These are phyloP conservation scores for Closterium sp. DNA, from an alignment of 139 green algal genomes.

Conservation along the genomic window DNA sequence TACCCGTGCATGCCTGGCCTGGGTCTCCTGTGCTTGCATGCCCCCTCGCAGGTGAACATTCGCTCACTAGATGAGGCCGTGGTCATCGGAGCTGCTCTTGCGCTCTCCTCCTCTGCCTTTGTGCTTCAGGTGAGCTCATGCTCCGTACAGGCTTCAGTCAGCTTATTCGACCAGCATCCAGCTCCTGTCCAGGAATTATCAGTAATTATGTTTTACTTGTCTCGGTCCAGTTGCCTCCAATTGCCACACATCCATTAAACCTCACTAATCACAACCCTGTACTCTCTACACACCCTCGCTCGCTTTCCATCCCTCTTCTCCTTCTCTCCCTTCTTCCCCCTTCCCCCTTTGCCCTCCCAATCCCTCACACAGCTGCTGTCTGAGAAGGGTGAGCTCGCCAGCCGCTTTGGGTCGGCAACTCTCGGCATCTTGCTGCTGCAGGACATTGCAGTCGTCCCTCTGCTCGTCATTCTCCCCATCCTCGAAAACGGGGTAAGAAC, in stretches of 20 bases:
- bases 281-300: background rate
- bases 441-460: slow-evolving; percentile 96
- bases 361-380: slow-evolving; percentile 73
- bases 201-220: background rate
- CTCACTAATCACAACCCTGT: background rate
- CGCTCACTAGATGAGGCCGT: slow-evolving; percentile 74
- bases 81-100: slow-evolving; percentile 92
- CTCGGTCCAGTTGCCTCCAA: too few relatives aligned
- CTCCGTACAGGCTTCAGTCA: background rate
- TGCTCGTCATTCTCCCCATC: slow-evolving; percentile 98
- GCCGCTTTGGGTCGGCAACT: slow-evolving; percentile 83
- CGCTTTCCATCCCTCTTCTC: background rate
- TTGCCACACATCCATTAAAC: background rate
- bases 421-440: slow-evolving; percentile 94
- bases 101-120: slow-evolving; percentile 95
- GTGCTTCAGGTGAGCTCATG: slow-evolving; percentile 77
- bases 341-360: background rate
- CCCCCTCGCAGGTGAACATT: slow-evolving; percentile 43
- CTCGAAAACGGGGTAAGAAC: slow-evolving; percentile 63
- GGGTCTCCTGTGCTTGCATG: background rate
- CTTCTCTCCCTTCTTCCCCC: background rate
- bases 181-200: background rate
- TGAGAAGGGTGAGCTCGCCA: slow-evolving; percentile 81
- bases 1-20: background rate
- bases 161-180: background rate